Base-by-base conservation (phyloP, 176 grass and related monocot genomes). In the Phyllostachys edulis region DNA sequence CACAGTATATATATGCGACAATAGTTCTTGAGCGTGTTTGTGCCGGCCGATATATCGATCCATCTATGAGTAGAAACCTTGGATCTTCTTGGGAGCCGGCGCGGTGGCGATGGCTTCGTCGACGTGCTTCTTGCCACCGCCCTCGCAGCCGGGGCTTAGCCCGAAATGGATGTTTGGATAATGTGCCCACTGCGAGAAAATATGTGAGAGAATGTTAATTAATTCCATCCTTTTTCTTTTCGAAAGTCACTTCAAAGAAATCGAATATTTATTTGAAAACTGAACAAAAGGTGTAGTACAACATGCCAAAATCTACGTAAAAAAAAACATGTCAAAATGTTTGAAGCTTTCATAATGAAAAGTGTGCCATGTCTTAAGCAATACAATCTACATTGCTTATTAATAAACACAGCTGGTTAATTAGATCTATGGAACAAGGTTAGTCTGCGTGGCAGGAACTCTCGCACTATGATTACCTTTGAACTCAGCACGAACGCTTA, bases 141-240 rank as follows among this genome's bases (percentile, higher is more conserved):
- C 67, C 7, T 89, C 89, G 47, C 64, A 52, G 2, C 55, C 89
- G 0, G 89, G 71, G 37, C 76, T 89, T 57, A 89, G 73, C 16
- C 92, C 90, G 6, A 98, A 91, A 85, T 98, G 95, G 76, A 93
- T 98, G 57, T 93, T 90, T 26, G 95, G 95, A 78, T 93, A 95
- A 75, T 98, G 95, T 44, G 95, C 95, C 95, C 95, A 98, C 95
- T 98, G 89, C n/a, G 64, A 76, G n/a, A 27, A 71, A 68, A 70
- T 55, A 88, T 40, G 52, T 9, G 9, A 63, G 65, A 63, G 0
- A 44, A 46, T 57, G 11, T 52, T 59, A 38, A 37, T 26, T 66
- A 24, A 4, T 59, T n/a, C 51, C 73, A 57, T 56, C 17, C 14
- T 6, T 67, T 67, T 8, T 9, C 5, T 21, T 55, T 16, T 21